Conservation (phyloP, 768 basidiomycete genomes). For the Auriscalpium microsporum region DNA sequence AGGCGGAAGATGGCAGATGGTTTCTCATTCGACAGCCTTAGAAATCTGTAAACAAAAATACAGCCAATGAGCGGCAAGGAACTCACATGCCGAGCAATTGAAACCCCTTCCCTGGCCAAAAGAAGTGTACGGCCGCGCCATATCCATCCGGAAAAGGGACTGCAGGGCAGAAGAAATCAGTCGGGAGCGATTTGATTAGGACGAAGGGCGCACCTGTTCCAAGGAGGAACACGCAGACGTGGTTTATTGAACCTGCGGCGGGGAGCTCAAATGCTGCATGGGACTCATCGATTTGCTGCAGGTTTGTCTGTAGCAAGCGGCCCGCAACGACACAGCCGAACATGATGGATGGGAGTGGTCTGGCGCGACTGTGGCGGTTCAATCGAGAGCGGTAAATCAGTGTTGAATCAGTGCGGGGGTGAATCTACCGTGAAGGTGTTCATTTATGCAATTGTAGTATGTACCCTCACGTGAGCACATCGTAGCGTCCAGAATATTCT, state of each 20-base stretch:
- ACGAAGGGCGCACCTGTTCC: constrained; percentile 50
- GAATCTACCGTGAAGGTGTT: too few relatives aligned
- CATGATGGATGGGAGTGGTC: constrained; percentile 32
- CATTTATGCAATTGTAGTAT: too few relatives aligned
- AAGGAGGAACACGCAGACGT: constrained; percentile 76
- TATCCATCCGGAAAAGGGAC: constrained; percentile 81
- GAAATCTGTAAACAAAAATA: neutral
- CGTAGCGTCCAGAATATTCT: too few relatives aligned
- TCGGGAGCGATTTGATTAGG: neutral
- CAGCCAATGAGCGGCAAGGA: neutral
- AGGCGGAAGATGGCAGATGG: constrained; percentile 85
- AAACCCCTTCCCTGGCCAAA: constrained; percentile 82
- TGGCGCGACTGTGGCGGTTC: too few relatives aligned
- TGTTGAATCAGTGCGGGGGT: too few relatives aligned
- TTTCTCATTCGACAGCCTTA: constrained; percentile 82
- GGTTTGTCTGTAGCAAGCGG: constrained; percentile 68
- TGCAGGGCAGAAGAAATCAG: constrained; percentile 14
- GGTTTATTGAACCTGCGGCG: constrained; percentile 67
- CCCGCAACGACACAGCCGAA: constrained; percentile 78
- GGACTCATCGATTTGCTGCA: constrained; percentile 75
- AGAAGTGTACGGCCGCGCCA: constrained; percentile 78
- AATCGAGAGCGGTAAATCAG: too few relatives aligned
- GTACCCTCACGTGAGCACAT: too few relatives aligned
- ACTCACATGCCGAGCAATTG: constrained; percentile 79
- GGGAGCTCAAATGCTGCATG: constrained; percentile 75